Evolutionary conservation across 1,139 yeast genomes (phyloP).

Genomic region (Candida freyschussii): DNA sequence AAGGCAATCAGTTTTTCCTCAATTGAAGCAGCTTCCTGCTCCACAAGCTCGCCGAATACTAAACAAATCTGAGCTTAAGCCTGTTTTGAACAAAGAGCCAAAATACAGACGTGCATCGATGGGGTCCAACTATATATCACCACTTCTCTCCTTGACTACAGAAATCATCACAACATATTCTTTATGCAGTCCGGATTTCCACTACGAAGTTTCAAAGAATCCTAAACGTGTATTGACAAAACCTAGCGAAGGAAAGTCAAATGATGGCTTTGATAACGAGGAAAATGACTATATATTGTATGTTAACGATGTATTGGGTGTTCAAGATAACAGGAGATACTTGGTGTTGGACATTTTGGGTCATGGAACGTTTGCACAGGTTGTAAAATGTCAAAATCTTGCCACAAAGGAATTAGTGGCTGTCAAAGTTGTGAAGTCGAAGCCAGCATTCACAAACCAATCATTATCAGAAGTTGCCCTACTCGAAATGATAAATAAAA

Average conservation of each 20-base stretch:
- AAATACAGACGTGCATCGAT: constrained; percentile 78
- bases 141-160: constrained; percentile 74
- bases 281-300: constrained; percentile 88
- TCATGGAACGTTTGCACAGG: constrained; percentile 98
- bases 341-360: constrained; percentile 88
- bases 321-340: constrained; percentile 81
- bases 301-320: constrained; percentile 89
- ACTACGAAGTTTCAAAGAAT: constrained; percentile 78
- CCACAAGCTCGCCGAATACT: constrained; percentile 42
- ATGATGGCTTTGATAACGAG: constrained; percentile 84
- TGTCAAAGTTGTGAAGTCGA: constrained; percentile 89
- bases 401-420: constrained; percentile 87
- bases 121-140: constrained; percentile 78
- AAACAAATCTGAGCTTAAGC: constrained; percentile 52
- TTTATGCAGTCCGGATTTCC: constrained; percentile 83
- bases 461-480: constrained; percentile 87
- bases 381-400: constrained; percentile 92
- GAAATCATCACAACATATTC: constrained; percentile 76
- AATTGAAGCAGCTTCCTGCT: constrained; percentile 32
- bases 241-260: constrained; percentile 78
- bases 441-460: constrained; percentile 88
- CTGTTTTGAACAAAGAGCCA: constrained; percentile 60
- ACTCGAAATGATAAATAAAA: constrained; percentile 72
- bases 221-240: constrained; percentile 91
- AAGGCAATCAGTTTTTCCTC: constrained; percentile 25